phyloP scores from a whole-genome alignment of 2,329 filamentous ascomycete species.

The Aspergillaceae sp. region DNA sequence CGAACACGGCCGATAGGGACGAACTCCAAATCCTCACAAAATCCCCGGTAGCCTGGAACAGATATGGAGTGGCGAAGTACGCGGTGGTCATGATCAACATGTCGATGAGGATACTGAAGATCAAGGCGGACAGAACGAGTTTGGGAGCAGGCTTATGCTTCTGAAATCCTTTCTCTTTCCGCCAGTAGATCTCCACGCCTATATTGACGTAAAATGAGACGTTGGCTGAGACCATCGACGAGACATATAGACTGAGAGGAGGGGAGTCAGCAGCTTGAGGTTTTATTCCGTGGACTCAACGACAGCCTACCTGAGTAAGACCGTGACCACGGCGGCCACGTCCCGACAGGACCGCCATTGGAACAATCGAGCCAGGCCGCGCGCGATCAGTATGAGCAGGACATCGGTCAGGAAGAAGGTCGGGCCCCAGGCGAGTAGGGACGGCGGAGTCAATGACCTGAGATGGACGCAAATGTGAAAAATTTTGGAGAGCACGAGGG shows the following conservation, averaged over 20 bases:
- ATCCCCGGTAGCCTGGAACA: conserved; percentile 8
- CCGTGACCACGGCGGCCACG: conserved; percentile 3
- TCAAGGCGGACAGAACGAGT: conserved; percentile 14
- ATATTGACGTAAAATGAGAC: conserved; percentile 13
- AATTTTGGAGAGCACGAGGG: conserved; percentile 15
- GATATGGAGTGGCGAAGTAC: conserved; percentile 10
- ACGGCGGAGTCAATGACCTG: conserved; percentile 11
- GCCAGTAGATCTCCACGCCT: conserved; percentile 18
- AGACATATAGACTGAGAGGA: conserved; percentile 8
- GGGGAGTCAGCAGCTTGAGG: background rate
- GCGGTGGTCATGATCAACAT: conserved; percentile 8
- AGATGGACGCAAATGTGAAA: conserved; percentile 19
- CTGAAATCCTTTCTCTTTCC: conserved; percentile 12
- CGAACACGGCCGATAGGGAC: background rate
- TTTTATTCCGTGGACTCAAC: background rate
- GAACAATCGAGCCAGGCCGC: conserved; percentile 7
- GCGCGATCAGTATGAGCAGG: conserved; percentile 9
- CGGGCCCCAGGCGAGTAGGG: conserved; percentile 15
- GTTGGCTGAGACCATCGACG: conserved; percentile 11
- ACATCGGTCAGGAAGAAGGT: conserved; percentile 19
- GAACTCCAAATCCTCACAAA: conserved; percentile 2
- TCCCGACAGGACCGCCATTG: conserved; percentile 7
- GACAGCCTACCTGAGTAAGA: conserved; percentile 9
- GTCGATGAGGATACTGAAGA: conserved; percentile 8
- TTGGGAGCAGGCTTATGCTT: conserved; percentile 16